These are phyloP conservation scores for Salisapilia sapeloensis DNA, from an alignment of 352 stramenopile genomes.

Conservation along the genomic window DNA sequence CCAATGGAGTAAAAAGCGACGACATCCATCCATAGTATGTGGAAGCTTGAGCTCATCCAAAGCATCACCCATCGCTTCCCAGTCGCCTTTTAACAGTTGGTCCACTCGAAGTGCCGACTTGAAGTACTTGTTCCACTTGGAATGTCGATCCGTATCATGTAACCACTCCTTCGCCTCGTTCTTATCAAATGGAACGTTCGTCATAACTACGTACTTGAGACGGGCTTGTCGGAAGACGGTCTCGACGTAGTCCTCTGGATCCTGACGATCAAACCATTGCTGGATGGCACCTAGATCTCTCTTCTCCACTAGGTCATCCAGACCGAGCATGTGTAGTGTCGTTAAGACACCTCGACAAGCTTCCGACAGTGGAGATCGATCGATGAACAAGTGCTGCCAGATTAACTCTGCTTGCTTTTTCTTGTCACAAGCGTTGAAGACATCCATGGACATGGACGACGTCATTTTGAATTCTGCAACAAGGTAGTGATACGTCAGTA, in stretches of 20 bases:
- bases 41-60: conserved; percentile 29
- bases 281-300: conserved; percentile 76
- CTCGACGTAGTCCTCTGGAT: conserved; percentile 51
- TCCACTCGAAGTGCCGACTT: conserved; percentile 84
- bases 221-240: conserved; percentile 55
- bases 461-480: conserved; percentile 89
- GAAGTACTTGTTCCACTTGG: conserved; percentile 63
- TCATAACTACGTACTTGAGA: conserved; percentile 88
- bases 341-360: conserved; percentile 84
- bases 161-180: too few species aligned
- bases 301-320: conserved; percentile 33
- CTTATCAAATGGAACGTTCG: conserved; percentile 85
- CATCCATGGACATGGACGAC: conserved; percentile 44
- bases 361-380: conserved; percentile 79
- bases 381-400: conserved; percentile 84
- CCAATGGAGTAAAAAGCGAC: conserved; percentile 80
- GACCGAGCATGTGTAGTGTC: conserved; percentile 62
- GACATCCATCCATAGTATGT: conserved; percentile 60
- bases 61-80: conserved; percentile 44
- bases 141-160: too few species aligned
- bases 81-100: conserved; percentile 80
- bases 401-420: conserved; percentile 72
- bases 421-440: conserved; percentile 71
- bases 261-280: conserved; percentile 58
- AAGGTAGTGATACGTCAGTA: conserved; percentile 93